A percentile compares a stretch with the other conserved stretches of the same genome.
These are phyloP conservation scores for Grammothele lineata DNA, from an alignment of 768 basidiomycete species.

Conservation along the genomic window DNA sequence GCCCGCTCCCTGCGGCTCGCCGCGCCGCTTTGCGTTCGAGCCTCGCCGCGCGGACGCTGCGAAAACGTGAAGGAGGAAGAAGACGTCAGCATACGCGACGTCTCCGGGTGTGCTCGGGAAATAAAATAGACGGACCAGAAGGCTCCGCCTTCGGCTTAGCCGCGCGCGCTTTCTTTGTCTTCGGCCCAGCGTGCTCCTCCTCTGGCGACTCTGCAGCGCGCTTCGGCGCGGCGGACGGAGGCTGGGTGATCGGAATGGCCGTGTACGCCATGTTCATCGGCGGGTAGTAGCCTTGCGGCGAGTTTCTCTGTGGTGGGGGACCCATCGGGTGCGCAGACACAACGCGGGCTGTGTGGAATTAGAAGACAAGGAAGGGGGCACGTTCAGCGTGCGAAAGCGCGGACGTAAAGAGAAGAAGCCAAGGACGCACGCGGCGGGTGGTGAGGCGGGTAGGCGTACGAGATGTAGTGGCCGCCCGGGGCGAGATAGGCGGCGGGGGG, in stretches of 20 bases:
- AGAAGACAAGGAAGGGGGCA: conserved; percentile 53
- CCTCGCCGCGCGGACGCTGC: conserved; percentile 53
- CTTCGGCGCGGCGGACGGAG: conserved; percentile 25
- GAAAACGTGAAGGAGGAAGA: neutral
- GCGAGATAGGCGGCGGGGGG: conserved; percentile 12
- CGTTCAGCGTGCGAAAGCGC: conserved; percentile 46
- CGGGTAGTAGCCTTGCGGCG: conserved; percentile 6
- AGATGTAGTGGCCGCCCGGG: no score
- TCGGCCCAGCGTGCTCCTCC: conserved; percentile 37
- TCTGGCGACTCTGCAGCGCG: conserved; percentile 35
- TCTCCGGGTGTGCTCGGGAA: no score
- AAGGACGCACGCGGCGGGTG: conserved; percentile 19
- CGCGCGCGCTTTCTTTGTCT: conserved; percentile 43
- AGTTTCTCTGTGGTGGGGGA: conserved; percentile 11
- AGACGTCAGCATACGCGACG: no score
- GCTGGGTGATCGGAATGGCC: conserved; percentile 9
- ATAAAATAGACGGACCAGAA: conserved; percentile 23
- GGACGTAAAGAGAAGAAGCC: conserved; percentile 12
- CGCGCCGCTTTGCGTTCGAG: conserved; percentile 69
- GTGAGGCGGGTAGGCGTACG: conserved; percentile 11
- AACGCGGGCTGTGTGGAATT: conserved; percentile 50
- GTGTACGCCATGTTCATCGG: conserved; percentile 9
- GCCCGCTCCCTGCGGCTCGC: conserved; percentile 60
- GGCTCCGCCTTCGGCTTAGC: conserved; percentile 31
- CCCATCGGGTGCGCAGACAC: conserved; percentile 29